A percentile compares a stretch with the other conserved stretches of the same genome.
Conservation (phyloP, 2,329 filamentous ascomycete species). For the Arthroderma sp. region DNA sequence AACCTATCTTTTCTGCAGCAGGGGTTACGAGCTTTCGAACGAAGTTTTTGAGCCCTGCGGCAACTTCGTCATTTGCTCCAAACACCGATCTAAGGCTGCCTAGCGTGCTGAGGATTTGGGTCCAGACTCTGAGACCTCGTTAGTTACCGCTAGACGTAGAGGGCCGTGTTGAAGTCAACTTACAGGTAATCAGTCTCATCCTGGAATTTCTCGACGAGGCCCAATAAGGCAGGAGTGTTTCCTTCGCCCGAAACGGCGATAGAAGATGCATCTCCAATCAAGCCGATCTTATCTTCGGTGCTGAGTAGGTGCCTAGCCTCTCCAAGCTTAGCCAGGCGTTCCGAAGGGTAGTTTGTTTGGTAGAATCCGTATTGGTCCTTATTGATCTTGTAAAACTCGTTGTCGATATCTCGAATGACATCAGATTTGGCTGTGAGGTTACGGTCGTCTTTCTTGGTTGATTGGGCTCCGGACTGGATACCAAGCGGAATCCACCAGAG, state of each 20-base stretch:
- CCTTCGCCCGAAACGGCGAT: constrained; percentile 78
- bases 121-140: constrained; percentile 52
- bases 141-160: constrained; percentile 6
- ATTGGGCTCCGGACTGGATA: constrained; percentile 59
- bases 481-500: constrained; percentile 93
- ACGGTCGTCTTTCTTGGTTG: constrained; percentile 48
- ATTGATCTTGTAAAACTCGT: constrained; percentile 87
- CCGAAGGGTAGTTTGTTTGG: constrained; percentile 83
- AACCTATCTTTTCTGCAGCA: constrained; percentile 68
- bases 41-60: constrained; percentile 63
- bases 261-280: constrained; percentile 79
- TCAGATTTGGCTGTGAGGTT: constrained; percentile 66
- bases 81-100: constrained; percentile 74
- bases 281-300: constrained; percentile 81
- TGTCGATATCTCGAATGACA: constrained; percentile 50
- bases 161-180: constrained; percentile 13
- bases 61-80: constrained; percentile 57
- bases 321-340: constrained; percentile 67
- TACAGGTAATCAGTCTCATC: constrained; percentile 67
- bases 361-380: constrained; percentile 80
- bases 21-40: constrained; percentile 61
- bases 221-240: constrained; percentile 66
- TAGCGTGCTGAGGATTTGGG: constrained; percentile 66
- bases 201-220: constrained; percentile 73
- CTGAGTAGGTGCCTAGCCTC: constrained; percentile 62